Conservation (phyloP, 140 eudicot genomes). For the Ambrosia hybrid region DNA sequence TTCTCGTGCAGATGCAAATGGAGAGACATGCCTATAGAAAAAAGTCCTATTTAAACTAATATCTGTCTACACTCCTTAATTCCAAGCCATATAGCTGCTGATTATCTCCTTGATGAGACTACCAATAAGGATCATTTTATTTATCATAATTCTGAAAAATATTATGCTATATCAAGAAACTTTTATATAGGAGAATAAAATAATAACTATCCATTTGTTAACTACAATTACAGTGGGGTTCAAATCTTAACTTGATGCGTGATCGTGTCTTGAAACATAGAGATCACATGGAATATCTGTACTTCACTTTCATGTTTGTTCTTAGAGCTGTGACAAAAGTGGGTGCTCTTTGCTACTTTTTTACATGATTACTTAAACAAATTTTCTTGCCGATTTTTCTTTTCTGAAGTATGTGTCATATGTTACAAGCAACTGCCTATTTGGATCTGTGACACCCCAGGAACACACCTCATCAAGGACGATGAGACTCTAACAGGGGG, state of each 20-base stretch:
- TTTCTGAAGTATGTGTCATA: neutral
- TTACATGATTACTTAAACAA: slow-evolving; percentile 7
- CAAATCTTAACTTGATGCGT: slow-evolving; percentile 54
- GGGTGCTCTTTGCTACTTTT: slow-evolving; percentile 19
- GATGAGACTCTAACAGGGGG: too few species aligned
- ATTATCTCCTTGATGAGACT: slow-evolving; percentile 71
- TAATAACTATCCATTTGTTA: slow-evolving; percentile 21
- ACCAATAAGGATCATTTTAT: slow-evolving; percentile 47
- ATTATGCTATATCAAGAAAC: slow-evolving; percentile 7
- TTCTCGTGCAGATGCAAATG: slow-evolving; percentile 57
- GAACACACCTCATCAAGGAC: too few species aligned
- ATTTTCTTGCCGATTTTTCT: neutral
- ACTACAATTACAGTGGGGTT: slow-evolving; percentile 72
- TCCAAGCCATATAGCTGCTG: slow-evolving; percentile 77
- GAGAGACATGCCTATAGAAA: slow-evolving; percentile 78
- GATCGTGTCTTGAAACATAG: slow-evolving; percentile 72
- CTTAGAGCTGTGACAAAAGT: slow-evolving; percentile 86
- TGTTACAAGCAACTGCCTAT: slow-evolving; percentile 63
- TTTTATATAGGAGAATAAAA: neutral
- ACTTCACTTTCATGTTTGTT: slow-evolving; percentile 85
- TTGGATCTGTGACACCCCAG: too few species aligned
- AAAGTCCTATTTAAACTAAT: slow-evolving; percentile 77
- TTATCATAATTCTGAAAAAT: neutral
- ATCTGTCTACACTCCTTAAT: slow-evolving; percentile 88
- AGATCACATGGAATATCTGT: slow-evolving; percentile 74